Conservation (phyloP, 495 filamentous ascomycete genomes). For the Annulohypoxylon moriforme region DNA sequence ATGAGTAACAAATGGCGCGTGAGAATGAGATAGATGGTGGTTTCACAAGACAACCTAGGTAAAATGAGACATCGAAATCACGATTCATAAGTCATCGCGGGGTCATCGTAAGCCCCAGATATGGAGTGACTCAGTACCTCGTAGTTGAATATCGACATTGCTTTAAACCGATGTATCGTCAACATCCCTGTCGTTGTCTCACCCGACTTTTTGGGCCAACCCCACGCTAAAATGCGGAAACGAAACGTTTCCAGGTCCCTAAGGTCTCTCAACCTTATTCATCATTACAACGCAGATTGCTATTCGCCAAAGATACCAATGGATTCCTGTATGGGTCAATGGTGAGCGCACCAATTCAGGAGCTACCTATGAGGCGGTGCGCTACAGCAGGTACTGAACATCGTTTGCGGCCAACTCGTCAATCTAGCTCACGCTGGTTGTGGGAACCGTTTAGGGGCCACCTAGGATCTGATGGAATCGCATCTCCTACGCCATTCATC, state of each 20-base stretch:
- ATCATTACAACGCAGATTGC: background rate
- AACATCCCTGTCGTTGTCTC: constrained; percentile 14
- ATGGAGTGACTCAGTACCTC: background rate
- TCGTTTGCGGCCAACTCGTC: background rate
- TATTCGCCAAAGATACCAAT: constrained; percentile 2
- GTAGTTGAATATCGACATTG: constrained; percentile 3
- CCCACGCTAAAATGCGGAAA: constrained; percentile 16
- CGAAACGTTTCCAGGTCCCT: constrained; percentile 6
- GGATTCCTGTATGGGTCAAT: background rate
- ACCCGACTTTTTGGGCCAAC: constrained; percentile 17
- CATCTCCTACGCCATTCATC: background rate
- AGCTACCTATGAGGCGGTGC: constrained; percentile 24
- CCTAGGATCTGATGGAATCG: constrained; percentile 26
- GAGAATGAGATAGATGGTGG: background rate
- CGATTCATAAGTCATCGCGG: background rate
- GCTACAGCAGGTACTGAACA: no score
- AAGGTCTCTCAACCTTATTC: background rate
- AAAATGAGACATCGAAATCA: constrained; percentile 8
- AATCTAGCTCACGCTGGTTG: background rate
- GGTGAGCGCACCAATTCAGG: background rate
- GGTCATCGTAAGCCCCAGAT: background rate
- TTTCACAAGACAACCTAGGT: constrained; percentile 3
- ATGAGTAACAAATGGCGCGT: background rate
- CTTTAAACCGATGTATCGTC: background rate
- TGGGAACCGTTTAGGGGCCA: constrained; percentile 11